Base-by-base conservation (phyloP, 257 asterid genomes). In the Solanum bulbocastanum region DNA sequence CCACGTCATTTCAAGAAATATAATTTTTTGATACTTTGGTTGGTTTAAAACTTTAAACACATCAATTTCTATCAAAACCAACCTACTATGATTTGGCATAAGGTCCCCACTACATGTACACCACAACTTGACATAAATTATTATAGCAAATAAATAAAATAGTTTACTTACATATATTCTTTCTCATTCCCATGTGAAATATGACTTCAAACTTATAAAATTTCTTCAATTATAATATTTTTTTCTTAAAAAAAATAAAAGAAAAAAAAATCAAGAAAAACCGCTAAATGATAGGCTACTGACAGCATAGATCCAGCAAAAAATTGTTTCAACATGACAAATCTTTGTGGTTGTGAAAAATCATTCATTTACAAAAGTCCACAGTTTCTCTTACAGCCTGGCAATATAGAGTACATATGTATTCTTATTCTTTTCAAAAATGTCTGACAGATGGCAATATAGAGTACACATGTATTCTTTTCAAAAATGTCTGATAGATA, bases 91-190 rank as follows among this genome's bases (percentile, higher is more conserved):
- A 49, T 72, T 56, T 72, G 20, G 15, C 6, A 71, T 58, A 86
- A 32, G 68, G 91, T 83, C 89, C 91, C 86, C 78, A 60, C 66
- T 40, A 89, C 89, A 89, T 73, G 91, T 87, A 88, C 87, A 56
- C 89, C 73, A 42, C 68, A 84, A 82, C 65, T 44, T 22, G 56
- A 69, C 72, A 83, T 10, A 22, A 74, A 22, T 39, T 15, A 4
- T n/a, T n/a, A 14, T n/a, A 46, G 56, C 22, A 18, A 23, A 33
- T 33, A 36, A 75, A 36, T 37, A 23, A 37, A 76, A 76, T 23
- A 75, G 18, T 62, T 3, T 25, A 66, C 18, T 6, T 23, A 62
- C 25, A 4, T 11, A 62, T 25, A 84, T 65, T 62, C 39, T 27
- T 44, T 78, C 25, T 78, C 37, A 44, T 25, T 12, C 83, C 84